Base-by-base conservation (phyloP, 192 early-diverging fungal species). In the Dissophora ornata region DNA sequence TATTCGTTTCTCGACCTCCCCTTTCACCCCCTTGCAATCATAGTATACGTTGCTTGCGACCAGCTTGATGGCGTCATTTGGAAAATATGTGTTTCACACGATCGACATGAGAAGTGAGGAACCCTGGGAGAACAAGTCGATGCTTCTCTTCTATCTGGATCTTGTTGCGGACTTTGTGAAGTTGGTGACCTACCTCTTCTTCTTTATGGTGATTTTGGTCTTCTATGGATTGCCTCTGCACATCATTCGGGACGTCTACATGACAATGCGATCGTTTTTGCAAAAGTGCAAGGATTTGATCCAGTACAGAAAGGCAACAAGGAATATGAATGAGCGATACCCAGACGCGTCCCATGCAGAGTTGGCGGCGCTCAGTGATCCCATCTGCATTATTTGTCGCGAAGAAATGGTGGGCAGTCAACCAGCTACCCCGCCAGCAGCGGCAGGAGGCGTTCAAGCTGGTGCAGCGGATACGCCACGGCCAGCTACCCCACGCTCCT, bases 261-360 rank as follows among this genome's bases (percentile, higher is more conserved):
- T 98, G 56, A 98, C 96, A 13, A 83, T 93, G 53, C 87, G 95
- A 18, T 94, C 92, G n/a, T 97, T 99, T 52, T 57, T 95, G 41
- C 89, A 92, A 77, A 94, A 95, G 64, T 95, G 93, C 80, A 85
- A 90, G 33, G 95, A 98, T 79, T 81, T 97, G 53, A 74, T 96
- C 25, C 91, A 95, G 58, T 99, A 97, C 82, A 87, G 95, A 15
- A 90, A 94, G 38, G 98, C 98, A 0, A 98, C 95, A 18, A 90
- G 89, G 34, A 97, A 97, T 69, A 99, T 99, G 98, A 91, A 99
- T 44, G 84, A 93, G 60, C 89, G 95, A 41, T 99, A 99, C 79
- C 95, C 95, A n/a, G 87, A 92, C 52, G 95, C 96, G 9, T 93
- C 94, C 15, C 86, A 82, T 13, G 90, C 87, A 15, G 98, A 98